These are phyloP conservation scores for Plasmodium adleri DNA, from an alignment of 169 alveolate genomes.

Conservation along the genomic window DNA sequence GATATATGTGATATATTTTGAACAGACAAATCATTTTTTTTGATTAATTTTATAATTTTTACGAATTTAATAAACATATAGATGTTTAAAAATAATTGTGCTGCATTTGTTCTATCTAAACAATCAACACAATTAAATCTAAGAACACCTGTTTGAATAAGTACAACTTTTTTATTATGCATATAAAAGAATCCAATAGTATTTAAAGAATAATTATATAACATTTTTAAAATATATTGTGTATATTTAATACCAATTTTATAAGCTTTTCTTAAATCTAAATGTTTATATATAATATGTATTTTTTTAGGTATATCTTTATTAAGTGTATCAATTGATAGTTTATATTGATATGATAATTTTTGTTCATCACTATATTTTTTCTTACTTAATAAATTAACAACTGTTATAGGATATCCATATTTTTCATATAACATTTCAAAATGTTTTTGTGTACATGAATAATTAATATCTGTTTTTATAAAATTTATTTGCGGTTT, in stretches of 20 bases:
- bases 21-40: constrained; percentile 38
- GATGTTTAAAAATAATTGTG: constrained; percentile 80
- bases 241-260: constrained; percentile 68
- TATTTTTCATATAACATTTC: constrained; percentile 47
- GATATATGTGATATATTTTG: constrained; percentile 66
- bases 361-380: constrained; percentile 78
- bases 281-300: constrained; percentile 70
- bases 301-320: constrained; percentile 75
- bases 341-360: constrained; percentile 74
- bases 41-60: constrained; percentile 38
- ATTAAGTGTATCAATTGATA: constrained; percentile 64
- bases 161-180: background rate
- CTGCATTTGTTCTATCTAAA: constrained; percentile 97
- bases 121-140: constrained; percentile 99
- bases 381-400: constrained; percentile 80
- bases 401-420: constrained; percentile 81
- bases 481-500: constrained; percentile 84
- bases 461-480: constrained; percentile 88
- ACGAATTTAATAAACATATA: constrained; percentile 73
- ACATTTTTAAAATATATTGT: constrained; percentile 69
- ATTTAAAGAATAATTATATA: constrained; percentile 42
- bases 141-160: constrained; percentile 92
- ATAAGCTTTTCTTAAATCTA: constrained; percentile 76
- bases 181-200: constrained; percentile 72
- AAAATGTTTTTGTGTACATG: constrained; percentile 77